Percentiles rank a stretch among this genome's conserved stretches.
These are phyloP conservation scores for Mycena metata DNA, from an alignment of 768 basidiomycete genomes.

Conservation along the genomic window DNA sequence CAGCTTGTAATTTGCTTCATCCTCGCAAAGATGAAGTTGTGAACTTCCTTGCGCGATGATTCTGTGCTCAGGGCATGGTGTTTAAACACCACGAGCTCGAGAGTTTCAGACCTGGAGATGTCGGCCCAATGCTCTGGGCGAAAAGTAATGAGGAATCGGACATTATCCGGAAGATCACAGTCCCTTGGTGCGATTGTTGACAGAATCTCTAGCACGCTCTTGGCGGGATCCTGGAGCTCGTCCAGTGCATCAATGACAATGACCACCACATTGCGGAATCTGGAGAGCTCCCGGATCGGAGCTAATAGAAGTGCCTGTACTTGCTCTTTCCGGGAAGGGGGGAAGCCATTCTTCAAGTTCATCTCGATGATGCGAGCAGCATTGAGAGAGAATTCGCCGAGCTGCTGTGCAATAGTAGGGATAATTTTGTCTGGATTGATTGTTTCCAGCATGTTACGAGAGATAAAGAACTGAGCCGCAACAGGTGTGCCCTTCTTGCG, in stretches of 20 bases:
- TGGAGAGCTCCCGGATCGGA: constrained; percentile 8
- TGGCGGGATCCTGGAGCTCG: neutral
- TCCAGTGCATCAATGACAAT: constrained; percentile 16
- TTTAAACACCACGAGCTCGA: constrained; percentile 5
- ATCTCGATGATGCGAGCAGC: neutral
- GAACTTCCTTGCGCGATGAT: neutral
- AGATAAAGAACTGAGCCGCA: neutral
- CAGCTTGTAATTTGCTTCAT: constrained; percentile 12
- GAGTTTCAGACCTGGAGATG: constrained; percentile 15
- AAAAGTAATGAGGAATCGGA: constrained; percentile 16
- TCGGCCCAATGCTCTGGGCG: constrained; percentile 18
- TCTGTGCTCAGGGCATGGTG: neutral
- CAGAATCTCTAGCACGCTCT: neutral
- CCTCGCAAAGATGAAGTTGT: neutral
- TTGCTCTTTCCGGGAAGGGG: constrained; percentile 1
- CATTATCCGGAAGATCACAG: constrained; percentile 11
- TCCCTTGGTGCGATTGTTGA: constrained; percentile 3
- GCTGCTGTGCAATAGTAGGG: constrained; percentile 13
- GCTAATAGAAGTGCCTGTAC: constrained; percentile 9
- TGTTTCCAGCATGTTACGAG: too few species aligned
- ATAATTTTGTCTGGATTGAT: constrained; percentile 8
- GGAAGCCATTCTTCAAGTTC: neutral
- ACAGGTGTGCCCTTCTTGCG: neutral
- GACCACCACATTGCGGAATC: neutral
- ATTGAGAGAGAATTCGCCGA: neutral